Base-by-base conservation (phyloP, 139 green algal genomes). In the Desmodesmus armatus region DNA sequence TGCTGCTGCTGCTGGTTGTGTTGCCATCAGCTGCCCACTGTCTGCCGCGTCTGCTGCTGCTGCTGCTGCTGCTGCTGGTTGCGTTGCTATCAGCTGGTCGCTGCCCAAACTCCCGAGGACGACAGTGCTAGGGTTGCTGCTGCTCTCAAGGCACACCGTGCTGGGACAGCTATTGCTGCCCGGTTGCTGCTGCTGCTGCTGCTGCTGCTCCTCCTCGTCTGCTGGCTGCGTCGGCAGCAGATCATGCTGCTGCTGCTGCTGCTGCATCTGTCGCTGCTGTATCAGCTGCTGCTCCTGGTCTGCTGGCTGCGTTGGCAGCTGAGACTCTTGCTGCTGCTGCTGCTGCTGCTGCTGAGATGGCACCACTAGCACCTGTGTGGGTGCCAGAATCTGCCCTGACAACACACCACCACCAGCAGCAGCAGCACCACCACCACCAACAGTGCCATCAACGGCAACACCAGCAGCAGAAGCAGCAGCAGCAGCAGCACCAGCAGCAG, bases 251-350 rank as follows among this genome's bases (percentile, higher is more conserved):
- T 78, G 70, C 41, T 78, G 70, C 70, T 39, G 70, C 39, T 78
- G 70, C 5, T 60, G 40, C 70, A 58, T 6, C 70, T 55, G 39
- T 6, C 55, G 70, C 41, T 33, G 37, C 70, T 78, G 40, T 13
- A 39, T 33, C 39, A 43, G 11, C 70, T 78, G 40, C 43, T 63
- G 72, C 72, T 66, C 3, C 37, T 76, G 67, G 67, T 25, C 25
- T 3, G 17, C 2, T 1, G 43, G 66, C 66, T 74, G 66, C 66
- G 43, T 33, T 31, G 40, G 63, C 63, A 43, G 63, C 66, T 74
- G 69, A 77, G 15, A 53, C 58, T 44, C 31, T 43, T 66, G n/a
- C 43, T 67, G 29, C 74, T 70, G 49, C 74, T 81, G 49, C 70
- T 21, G 35, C 49, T 76, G 39, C 66, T 85, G 80, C 65, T 58